Conservation (phyloP, 768 basidiomycete genomes). For the Leccinum olivaceopallidum region DNA sequence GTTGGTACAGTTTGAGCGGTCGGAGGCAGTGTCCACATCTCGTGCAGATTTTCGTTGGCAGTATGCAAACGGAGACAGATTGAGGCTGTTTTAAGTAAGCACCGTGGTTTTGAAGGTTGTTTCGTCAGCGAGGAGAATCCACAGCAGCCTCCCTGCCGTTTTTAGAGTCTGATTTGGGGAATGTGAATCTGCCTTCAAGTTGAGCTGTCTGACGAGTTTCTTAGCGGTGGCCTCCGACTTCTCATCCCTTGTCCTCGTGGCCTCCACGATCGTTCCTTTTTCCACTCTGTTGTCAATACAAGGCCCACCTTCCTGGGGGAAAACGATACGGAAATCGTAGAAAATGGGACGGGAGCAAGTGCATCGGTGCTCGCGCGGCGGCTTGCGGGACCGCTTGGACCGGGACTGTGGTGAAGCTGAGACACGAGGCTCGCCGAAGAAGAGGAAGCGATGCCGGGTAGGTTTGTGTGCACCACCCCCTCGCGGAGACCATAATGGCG, state of each 20-base stretch:
- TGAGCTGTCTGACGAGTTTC: slow-evolving; percentile 50
- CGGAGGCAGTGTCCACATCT: background rate
- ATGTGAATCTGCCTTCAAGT: slow-evolving; percentile 10
- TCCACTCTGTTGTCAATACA: slow-evolving; percentile 33
- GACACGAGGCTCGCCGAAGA: slow-evolving; percentile 1
- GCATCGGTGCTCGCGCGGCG: background rate
- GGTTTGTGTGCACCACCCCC: slow-evolving; percentile 32
- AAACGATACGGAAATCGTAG: slow-evolving; percentile 40
- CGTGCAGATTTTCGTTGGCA: background rate
- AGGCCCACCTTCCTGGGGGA: slow-evolving; percentile 41
- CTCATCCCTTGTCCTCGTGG: slow-evolving; percentile 35
- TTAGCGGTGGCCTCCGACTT: slow-evolving; percentile 53
- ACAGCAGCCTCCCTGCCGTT: too few species aligned
- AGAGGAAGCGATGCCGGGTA: slow-evolving; percentile 3
- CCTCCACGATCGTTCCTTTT: slow-evolving; percentile 58
- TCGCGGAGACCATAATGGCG: slow-evolving; percentile 41
- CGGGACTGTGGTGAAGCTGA: background rate
- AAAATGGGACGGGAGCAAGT: slow-evolving; percentile 34
- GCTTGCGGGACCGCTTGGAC: background rate
- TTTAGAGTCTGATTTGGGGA: too few species aligned
- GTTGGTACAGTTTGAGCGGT: background rate
- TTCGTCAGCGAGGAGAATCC: too few species aligned
- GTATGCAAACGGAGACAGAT: too few species aligned
- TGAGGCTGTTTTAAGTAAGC: too few species aligned
- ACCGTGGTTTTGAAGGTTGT: too few species aligned